Evolutionary conservation across 176 grass and related monocot genomes (phyloP), one percentile per base, ranked within the genome.

Genomic region (Poa pratensis): DNA sequence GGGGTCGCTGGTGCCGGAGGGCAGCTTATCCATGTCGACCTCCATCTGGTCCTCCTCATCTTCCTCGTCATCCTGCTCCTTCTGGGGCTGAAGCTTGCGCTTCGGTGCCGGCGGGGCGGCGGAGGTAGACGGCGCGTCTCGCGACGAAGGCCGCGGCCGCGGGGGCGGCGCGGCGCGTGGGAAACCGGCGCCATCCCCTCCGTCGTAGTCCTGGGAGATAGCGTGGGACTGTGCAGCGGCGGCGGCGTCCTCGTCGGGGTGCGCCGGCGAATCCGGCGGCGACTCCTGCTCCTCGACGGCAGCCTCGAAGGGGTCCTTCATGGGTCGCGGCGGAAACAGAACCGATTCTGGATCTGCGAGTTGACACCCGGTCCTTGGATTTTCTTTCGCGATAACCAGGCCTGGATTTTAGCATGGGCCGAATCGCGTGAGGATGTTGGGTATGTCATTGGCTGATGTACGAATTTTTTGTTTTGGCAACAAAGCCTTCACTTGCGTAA

Each of bases 281-380:
- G 96, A 96, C 13, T 96, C 96, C 89, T 94, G 91, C 88, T 94
- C 96, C 86, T 96, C 96, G 6, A 93, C 90, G 30, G 96, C 94
- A 35, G 91, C 96, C 83, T 99, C 96, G 84, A 99, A 96, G 52
- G 96, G 96, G 71, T 99, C 96, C 88, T 94, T 99, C 96, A 99
- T 99, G 69, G 54, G 11, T 54, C 26, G 17, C 42, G 42, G 71
- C 8, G 24, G 23, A 69, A 45, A 37, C 20, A 1, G 26, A 18
- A 71, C 5, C 5, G 37, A 71, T 23, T 71, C 68, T 71, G 68
- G 49, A 51, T 51, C 49, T 51, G 49, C 49, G 49, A 13, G 45
- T 37, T 37, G 35, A 37, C 35, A 37, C 35, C 4, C 35, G 5
- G 35, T 37, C 5, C 35, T 5, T 37, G 35, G 4, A 37, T 37